Evolutionary conservation across 768 basidiomycete genomes (phyloP).

Genomic region (Lentinula guzmanii): DNA sequence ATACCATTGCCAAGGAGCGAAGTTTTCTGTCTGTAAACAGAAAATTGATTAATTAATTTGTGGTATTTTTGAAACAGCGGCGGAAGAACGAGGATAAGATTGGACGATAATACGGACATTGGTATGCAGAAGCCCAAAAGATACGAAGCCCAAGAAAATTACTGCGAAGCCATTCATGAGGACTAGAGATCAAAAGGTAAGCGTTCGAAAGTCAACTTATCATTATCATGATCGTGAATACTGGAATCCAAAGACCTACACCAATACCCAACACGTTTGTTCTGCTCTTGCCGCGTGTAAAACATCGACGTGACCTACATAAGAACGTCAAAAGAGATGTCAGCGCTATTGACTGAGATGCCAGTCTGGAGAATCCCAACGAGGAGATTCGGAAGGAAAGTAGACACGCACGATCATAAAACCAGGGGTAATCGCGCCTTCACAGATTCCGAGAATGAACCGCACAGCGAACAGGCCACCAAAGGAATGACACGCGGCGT

Average conservation of each 20-base stretch:
- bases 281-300: conserved; percentile 74
- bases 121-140: conserved; percentile 63
- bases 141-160: conserved; percentile 67
- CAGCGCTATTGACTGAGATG: neutral
- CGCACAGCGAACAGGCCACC: conserved; percentile 67
- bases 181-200: conserved; percentile 27
- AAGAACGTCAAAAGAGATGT: neutral
- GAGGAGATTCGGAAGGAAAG: neutral
- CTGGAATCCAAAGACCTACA: conserved; percentile 38
- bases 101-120: conserved; percentile 23
- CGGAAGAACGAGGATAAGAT: neutral
- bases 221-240: neutral
- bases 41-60: neutral
- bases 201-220: neutral
- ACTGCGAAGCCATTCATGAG: conserved; percentile 73
- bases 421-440: conserved; percentile 76
- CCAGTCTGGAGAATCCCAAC: neutral
- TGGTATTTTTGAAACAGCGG: neutral
- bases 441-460: conserved; percentile 72
- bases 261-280: conserved; percentile 73
- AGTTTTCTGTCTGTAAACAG: conserved; percentile 30
- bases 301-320: conserved; percentile 66
- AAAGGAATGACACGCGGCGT: conserved; percentile 68
- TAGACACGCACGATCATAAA: conserved; percentile 57
- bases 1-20: conserved; percentile 77